Evolutionary conservation across 148 eudicot species (phyloP), one percentile per base, ranked within the genome.

Genomic region (Selenicereus undatus): DNA sequence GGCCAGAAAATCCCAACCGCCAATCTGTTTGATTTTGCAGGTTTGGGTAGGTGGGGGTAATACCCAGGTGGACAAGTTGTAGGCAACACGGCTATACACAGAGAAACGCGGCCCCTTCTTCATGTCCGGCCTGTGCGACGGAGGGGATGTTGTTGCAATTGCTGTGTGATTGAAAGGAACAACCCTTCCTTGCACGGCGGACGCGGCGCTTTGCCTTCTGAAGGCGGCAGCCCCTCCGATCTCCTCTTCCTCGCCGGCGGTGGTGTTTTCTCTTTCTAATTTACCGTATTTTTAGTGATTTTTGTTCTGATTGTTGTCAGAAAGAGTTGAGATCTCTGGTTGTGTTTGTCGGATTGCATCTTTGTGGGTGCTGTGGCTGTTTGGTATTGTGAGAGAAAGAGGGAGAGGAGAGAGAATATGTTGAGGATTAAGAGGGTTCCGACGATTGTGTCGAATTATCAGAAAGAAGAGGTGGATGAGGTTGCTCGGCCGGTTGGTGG

Each of bases 171-270:
- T 50, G 90, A 84, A 52, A 85, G 84, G 76, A 82, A 54, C 70
- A 87, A 83, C 80, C 88, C 91, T 73, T 88, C 91, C 52, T 88
- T 91, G 77, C 94, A 93, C 95, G 98, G 98, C 79, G 98, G 97
- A 9, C 91, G 98, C 26, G 98, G 98, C 56, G 98, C 98, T 78
- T 81, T 88, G 85, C 98, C 98, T 64, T 93, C 98, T 68, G 95
- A 91, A 88, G 98, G 98, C 88, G 98, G 98, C 81, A 78, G 89
- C 86, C 95, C 97, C 12, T 93, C 98, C 81, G 98, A 93, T 82
- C 97, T 95, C 82, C 91, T 95, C 76, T 93, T 95, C 82, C 97
- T 95, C 35, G 98, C 98, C 71, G 97, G 93, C 71, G 97, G 98
- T 35, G 97, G 97, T 82, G 54, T 14, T 26, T 26, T 16, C 20